phyloP scores from a whole-genome alignment of 2,329 filamentous ascomycete species.

The Rhynchosporium graminicola region DNA sequence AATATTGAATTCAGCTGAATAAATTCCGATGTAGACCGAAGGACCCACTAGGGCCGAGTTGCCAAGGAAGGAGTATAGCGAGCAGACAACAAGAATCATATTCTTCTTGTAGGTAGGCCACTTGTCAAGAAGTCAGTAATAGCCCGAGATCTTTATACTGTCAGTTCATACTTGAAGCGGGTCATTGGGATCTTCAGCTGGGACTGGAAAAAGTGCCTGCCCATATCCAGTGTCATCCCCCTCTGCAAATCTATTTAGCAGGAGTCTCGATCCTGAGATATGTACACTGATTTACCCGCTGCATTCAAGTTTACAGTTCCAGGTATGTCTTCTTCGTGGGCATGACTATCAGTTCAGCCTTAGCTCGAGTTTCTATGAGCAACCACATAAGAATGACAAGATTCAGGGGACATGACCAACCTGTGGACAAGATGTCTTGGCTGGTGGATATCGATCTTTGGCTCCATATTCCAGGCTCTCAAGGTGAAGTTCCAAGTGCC shows the following conservation, averaged over 20 bases:
- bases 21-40: slow-evolving; percentile 59
- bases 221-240: slow-evolving; percentile 61
- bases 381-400: background rate
- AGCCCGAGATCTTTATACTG: background rate
- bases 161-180: slow-evolving; percentile 49
- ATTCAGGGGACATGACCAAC: background rate
- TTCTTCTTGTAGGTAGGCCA: slow-evolving; percentile 59
- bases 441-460: slow-evolving; percentile 7
- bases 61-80: slow-evolving; percentile 59
- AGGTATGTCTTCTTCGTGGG: slow-evolving; percentile 56
- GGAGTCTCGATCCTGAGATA: background rate
- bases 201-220: slow-evolving; percentile 61
- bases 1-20: slow-evolving; percentile 53
- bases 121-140: slow-evolving; percentile 34
- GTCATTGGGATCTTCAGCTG: slow-evolving; percentile 62
- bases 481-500: too few relatives aligned
- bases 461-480: slow-evolving; percentile 2
- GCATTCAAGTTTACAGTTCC: slow-evolving; percentile 57
- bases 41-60: slow-evolving; percentile 58
- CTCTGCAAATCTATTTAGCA: slow-evolving; percentile 41
- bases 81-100: slow-evolving; percentile 55
- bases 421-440: slow-evolving; percentile 20
- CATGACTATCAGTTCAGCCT: slow-evolving; percentile 46
- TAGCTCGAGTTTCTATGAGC: background rate
- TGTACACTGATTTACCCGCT: slow-evolving; percentile 33